Base-by-base conservation (phyloP, 805 yeast species). In the Helenozyma rhizophorensis region DNA sequence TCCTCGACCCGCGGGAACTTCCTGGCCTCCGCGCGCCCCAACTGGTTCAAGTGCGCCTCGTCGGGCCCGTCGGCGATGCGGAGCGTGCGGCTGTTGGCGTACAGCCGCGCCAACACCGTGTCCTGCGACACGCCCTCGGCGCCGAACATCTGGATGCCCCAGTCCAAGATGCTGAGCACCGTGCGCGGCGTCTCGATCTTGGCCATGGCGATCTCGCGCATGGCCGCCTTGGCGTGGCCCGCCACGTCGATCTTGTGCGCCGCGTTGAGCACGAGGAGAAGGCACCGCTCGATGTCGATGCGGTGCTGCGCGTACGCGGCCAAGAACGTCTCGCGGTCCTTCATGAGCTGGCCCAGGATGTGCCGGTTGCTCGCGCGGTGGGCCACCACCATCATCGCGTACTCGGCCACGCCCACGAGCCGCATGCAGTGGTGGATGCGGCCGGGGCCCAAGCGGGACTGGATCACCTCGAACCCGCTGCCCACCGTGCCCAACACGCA, bases 21-120 rank as follows among this genome's bases (percentile, higher is more conserved):
- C 45, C 68, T 70, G 9, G 63, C 55, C 36, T 70, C 73, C 27
- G 60, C 52, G 37, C 74, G 65, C 6, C 76, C 82, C 42, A 78
- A 59, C 55, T 77, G 83, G 39, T 59, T 58, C 50, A 74, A 56
- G 50, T 78, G 82, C 3, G 79, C 80, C 52, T 77, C 83, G 58
- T 78, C 83, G 2, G 84, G 84, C 9, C 83, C 83, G 51, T 79
- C 84, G 11, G 83, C 83, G 35, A 77, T 73, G 41, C 83, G 59
- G 35, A 78, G 64, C 27, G 78, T 74, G 51, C 84, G 64, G 28
- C 70, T 60, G 35, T 55, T 53, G 15, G 75, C 73, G 56, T 70
- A 79, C 54, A 69, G 53, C 37, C 69, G 54, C 2, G 83, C 76
- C 50, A 79, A 58, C 32, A 72, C 77, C 8, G 78, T 70, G 42